These are phyloP conservation scores for Epichloe amarillans DNA, from an alignment of 2,329 filamentous ascomycete genomes.

Conservation along the genomic window DNA sequence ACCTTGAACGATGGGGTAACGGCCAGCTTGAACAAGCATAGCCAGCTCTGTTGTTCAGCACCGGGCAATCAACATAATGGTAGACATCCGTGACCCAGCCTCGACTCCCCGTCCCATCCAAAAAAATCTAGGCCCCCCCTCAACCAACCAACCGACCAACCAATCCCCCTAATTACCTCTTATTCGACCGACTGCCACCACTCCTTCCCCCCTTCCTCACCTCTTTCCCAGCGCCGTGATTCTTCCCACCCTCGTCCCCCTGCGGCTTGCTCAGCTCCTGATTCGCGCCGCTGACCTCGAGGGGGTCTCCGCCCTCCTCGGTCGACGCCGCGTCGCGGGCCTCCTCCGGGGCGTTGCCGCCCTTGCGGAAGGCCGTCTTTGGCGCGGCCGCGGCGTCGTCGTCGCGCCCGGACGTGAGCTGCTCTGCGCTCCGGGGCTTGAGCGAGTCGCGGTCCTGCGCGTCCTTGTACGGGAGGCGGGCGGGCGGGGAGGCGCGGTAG, in stretches of 20 bases:
- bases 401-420: slow-evolving; percentile 54
- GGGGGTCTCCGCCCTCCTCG: slow-evolving; percentile 7
- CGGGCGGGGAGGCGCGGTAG: slow-evolving; percentile 19
- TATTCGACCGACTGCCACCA: slow-evolving; percentile 15
- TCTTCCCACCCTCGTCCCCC: slow-evolving; percentile 13
- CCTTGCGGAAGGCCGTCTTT: slow-evolving; percentile 55
- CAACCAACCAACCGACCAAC: no score
- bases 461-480: slow-evolving; percentile 32
- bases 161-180: slow-evolving; percentile 8
- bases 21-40: no score
- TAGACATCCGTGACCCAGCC: no score
- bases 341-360: slow-evolving; percentile 52
- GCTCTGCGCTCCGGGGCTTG: slow-evolving; percentile 51
- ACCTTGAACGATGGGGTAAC: no score
- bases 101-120: background rate
- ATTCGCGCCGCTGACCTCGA: slow-evolving; percentile 4
- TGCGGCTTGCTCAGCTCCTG: slow-evolving; percentile 6
- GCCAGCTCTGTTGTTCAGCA: no score
- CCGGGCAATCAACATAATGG: no score
- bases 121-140: background rate
- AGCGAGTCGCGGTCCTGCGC: slow-evolving; percentile 47
- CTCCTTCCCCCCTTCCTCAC: slow-evolving; percentile 23
- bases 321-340: slow-evolving; percentile 30
- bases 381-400: slow-evolving; percentile 39
- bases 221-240: slow-evolving; percentile 19